Percentiles rank a stretch among this genome's conserved stretches.
Evolutionary conservation across 1,139 yeast species (phyloP).

Genomic region (Geotrichum carabidarum): DNA sequence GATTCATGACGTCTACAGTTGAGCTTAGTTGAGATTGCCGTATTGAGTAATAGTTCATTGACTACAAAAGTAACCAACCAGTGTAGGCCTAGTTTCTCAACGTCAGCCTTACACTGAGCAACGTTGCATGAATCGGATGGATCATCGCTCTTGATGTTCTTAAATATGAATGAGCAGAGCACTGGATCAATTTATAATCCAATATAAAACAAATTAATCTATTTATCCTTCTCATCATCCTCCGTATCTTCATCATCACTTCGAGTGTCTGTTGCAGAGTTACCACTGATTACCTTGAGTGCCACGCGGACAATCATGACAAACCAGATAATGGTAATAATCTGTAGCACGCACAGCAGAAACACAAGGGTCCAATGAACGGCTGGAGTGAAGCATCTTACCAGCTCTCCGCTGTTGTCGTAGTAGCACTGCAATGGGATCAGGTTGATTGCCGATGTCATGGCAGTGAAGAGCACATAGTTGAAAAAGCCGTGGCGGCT

Average conservation of each 20-base stretch:
- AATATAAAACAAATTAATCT: not conserved
- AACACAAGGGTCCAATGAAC: constrained; percentile 50
- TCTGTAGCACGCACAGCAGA: constrained; percentile 64
- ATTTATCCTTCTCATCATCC: not conserved
- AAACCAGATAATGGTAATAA: constrained; percentile 69
- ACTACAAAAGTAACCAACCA: no score
- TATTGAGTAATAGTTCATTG: no score
- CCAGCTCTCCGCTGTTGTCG: constrained; percentile 26
- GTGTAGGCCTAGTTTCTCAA: no score
- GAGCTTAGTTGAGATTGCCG: no score
- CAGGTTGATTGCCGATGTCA: constrained; percentile 29
- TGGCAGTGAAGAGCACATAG: constrained; percentile 49
- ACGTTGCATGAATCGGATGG: no score
- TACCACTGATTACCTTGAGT: constrained; percentile 60
- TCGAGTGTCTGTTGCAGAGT: constrained; percentile 66
- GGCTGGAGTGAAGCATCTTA: constrained; percentile 54
- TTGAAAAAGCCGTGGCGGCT: constrained; percentile 73
- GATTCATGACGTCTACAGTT: no score
- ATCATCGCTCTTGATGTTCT: no score
- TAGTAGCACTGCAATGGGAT: constrained; percentile 28
- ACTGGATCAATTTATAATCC: no score
- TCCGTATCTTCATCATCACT: constrained; percentile 50
- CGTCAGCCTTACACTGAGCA: no score
- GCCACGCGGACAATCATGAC: constrained; percentile 67
- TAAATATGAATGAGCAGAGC: no score